Base-by-base conservation (phyloP, 805 yeast genomes). In the Ogataea henricii region DNA sequence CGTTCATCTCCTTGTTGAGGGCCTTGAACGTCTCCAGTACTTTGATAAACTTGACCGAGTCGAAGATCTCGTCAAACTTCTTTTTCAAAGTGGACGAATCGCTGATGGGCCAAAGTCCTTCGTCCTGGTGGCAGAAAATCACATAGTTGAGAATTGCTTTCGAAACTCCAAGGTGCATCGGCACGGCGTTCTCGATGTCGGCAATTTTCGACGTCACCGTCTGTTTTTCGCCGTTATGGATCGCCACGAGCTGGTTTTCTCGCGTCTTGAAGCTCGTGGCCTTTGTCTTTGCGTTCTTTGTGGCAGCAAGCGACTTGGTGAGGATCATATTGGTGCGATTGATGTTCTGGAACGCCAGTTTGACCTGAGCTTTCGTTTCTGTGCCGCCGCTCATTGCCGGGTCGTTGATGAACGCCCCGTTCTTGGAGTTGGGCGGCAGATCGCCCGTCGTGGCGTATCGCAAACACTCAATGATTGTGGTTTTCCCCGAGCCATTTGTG, bases 41-140 rank as follows among this genome's bases (percentile, higher is more conserved):
- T 62, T 89, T 92, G 1, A 97, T 89, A 60, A 87, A 95, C 64
- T 89, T 90, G 56, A 89, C 80, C 0, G 97, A 97, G 67, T 94
- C 97, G 60, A 94, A 94, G 7, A 94, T 92, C 66, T 94, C 99
- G 65, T 94, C 99, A 59, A 94, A 95, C 45, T 92, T 78, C 68
- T 91, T 91, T 68, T 94, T 95, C 63, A 94, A 75, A 10, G 78
- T 78, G 2, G 96, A 76, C 1, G 99, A 95, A 66, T 94, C 99
- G 56, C 91, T 81, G 40, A 94, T 72, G 1, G 99, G 99, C 99
- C 99, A 94, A 23, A 89, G 67, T 57, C 92, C 84, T 51, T 94
- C 99, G 60, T 94, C 99, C 65, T 94, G 99, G 62, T 94, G 99
- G 61, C 99, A 92, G 67, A 94, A 94, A 1, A 92, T 84, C 35